Base-by-base conservation (phyloP, 169 alveolate species). In the Plasmodium ovale region DNA sequence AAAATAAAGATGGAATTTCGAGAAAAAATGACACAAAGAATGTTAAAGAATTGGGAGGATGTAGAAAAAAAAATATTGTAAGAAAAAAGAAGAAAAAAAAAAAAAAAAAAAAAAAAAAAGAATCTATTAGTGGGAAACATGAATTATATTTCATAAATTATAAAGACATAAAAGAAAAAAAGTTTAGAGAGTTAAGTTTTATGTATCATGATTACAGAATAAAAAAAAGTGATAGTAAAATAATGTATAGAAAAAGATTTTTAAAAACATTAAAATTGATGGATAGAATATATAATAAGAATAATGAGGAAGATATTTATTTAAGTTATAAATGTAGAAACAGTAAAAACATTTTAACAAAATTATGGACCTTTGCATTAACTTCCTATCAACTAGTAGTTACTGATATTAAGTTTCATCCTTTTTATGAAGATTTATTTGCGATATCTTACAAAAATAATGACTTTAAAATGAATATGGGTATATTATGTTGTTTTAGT, bases 271-370 rank as follows among this genome's bases (percentile, higher is more conserved):
- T 84, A 84, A 84, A 84, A 84, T 29, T 84, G 23, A 84, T 84
- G 84, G 91, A 84, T 31, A 84, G 85, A 54, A 84, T 84, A 84
- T 84, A 84, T 70, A 84, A 84, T 72, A 84, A 84, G 33, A 84
- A 84, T 62, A 84, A 67, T 68, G 91, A 84, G 68, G 91, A 84
- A 59, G 91, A 84, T 21, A 84, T 84, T 21, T 84, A 84, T 47
- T 68, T 84, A 53, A 35, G 58, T 39, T 84, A 84, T 59, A 84
- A 84, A 84, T 68, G 39, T 49, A 53, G 54, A 84, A 84, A 68
- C 25, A 84, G 68, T 62, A 84, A 84, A 47, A 84, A 84, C 31
- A 56, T 68, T n/a, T 68, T 84, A 58, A 84, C 91, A 47, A 84
- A 68, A 39, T 68, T 84, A 54, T 84, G 91, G 91, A 56, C 27